phyloP scores from a whole-genome alignment of 2,329 filamentous ascomycete species.

The Monilinia polystroma region DNA sequence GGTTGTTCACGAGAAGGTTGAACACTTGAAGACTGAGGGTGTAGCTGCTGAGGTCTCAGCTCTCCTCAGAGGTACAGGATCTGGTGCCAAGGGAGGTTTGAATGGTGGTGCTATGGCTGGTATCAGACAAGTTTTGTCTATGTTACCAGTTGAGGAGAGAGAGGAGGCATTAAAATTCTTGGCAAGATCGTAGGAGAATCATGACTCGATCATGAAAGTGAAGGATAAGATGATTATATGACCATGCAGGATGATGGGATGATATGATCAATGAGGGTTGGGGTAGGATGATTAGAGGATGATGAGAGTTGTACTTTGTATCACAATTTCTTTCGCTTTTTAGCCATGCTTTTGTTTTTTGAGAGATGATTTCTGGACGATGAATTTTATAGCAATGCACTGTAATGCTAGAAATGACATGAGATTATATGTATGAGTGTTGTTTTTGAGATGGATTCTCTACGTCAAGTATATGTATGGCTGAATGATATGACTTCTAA shows the following conservation, averaged over 20 bases:
- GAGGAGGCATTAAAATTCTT: conserved; percentile 51
- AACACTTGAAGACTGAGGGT: conserved; percentile 75
- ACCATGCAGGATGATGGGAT: not conserved
- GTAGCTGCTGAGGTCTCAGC: conserved; percentile 69
- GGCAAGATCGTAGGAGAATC: conserved; percentile 26
- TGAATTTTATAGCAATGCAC: not conserved
- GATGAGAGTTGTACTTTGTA: not conserved
- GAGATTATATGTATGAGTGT: not conserved
- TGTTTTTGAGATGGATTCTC: too few species aligned
- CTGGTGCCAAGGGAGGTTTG: conserved; percentile 61
- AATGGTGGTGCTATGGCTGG: conserved; percentile 54
- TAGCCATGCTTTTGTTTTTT: conserved; percentile 6
- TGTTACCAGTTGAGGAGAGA: conserved; percentile 84
- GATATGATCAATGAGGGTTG: not conserved
- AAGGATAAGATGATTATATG: not conserved
- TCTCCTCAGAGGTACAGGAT: conserved; percentile 58
- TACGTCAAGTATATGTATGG: too few species aligned
- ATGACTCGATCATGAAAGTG: not conserved
- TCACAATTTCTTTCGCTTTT: not conserved
- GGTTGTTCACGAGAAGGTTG: conserved; percentile 77
- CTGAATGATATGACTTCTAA: too few species aligned
- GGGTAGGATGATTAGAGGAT: not conserved
- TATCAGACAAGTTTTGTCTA: conserved; percentile 78
- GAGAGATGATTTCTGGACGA: not conserved
- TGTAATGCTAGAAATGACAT: not conserved